These are phyloP conservation scores for Naganishia sp. DNA, from an alignment of 1,284 basidiomycete species.

Conservation along the genomic window DNA sequence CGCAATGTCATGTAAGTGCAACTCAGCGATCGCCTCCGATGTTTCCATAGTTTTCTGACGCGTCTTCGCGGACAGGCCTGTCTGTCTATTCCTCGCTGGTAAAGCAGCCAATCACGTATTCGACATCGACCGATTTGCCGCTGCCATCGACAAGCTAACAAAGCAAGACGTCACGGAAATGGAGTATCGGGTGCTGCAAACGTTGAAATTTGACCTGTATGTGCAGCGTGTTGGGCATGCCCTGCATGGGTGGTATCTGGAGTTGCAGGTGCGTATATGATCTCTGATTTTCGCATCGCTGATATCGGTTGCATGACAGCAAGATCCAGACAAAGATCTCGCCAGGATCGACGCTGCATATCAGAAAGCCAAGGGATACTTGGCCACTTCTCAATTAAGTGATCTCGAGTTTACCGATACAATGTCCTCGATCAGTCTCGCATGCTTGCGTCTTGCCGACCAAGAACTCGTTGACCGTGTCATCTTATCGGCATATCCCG, in stretches of 20 bases:
- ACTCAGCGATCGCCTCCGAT: neutral
- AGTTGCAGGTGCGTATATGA: constrained; percentile 69
- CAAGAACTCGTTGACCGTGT: constrained; percentile 62
- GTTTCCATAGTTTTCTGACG: constrained; percentile 3
- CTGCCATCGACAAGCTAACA: constrained; percentile 73
- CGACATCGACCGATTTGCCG: constrained; percentile 77
- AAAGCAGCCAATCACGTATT: constrained; percentile 96
- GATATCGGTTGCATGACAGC: neutral
- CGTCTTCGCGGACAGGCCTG: constrained; percentile 66
- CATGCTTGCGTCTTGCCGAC: constrained; percentile 69
- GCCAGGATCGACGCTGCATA: constrained; percentile 28
- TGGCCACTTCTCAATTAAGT: constrained; percentile 76
- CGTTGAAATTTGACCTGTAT: constrained; percentile 87
- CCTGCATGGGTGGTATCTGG: constrained; percentile 85
- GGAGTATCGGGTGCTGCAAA: constrained; percentile 94
- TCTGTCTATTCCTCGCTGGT: constrained; percentile 89
- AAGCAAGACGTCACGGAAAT: constrained; percentile 83
- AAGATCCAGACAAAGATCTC: constrained; percentile 20
- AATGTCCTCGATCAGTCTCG: constrained; percentile 91
- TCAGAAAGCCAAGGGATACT: constrained; percentile 46
- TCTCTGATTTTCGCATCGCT: neutral
- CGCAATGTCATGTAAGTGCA: constrained; percentile 88
- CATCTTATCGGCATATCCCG: constrained; percentile 40
- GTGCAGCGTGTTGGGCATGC: constrained; percentile 88
- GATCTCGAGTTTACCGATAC: constrained; percentile 90